A percentile compares a stretch with the other conserved stretches of the same genome.
Conservation (phyloP, 306 rosid species). For the Boehmeria nivea region DNA sequence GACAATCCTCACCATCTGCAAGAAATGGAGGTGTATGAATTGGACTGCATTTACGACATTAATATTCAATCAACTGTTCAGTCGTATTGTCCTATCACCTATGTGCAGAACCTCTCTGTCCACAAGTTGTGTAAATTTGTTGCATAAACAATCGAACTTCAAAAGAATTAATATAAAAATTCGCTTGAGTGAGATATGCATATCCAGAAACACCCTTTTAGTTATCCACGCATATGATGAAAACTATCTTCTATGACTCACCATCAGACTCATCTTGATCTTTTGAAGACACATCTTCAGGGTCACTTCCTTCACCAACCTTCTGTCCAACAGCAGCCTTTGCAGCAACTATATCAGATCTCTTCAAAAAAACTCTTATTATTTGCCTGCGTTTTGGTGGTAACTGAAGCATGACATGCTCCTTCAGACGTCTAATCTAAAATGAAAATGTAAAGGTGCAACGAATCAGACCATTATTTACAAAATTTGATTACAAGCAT, state of each 20-base stretch:
- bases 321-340: constrained; percentile 52
- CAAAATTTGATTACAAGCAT: neutral
- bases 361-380: constrained; percentile 57
- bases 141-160: neutral
- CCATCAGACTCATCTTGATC: constrained; percentile 53
- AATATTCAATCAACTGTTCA: too few species aligned
- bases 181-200: neutral
- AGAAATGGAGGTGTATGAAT: neutral
- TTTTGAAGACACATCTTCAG: constrained; percentile 34
- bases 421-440: constrained; percentile 94
- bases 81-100: too few species aligned
- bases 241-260: constrained; percentile 18
- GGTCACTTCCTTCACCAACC: constrained; percentile 22
- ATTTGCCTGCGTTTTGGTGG: constrained; percentile 95
- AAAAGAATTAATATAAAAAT: neutral
- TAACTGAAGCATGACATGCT: constrained; percentile 73
- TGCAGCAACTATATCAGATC: constrained; percentile 74
- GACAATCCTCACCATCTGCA: constrained; percentile 27
- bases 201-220: neutral
- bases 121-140: too few species aligned
- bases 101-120: too few species aligned
- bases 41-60: neutral
- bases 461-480: constrained; percentile 17
- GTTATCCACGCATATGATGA: neutral
- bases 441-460: constrained; percentile 19